phyloP scores from a whole-genome alignment of 2,329 filamentous ascomycete genomes.

The Penicillium sp. region DNA sequence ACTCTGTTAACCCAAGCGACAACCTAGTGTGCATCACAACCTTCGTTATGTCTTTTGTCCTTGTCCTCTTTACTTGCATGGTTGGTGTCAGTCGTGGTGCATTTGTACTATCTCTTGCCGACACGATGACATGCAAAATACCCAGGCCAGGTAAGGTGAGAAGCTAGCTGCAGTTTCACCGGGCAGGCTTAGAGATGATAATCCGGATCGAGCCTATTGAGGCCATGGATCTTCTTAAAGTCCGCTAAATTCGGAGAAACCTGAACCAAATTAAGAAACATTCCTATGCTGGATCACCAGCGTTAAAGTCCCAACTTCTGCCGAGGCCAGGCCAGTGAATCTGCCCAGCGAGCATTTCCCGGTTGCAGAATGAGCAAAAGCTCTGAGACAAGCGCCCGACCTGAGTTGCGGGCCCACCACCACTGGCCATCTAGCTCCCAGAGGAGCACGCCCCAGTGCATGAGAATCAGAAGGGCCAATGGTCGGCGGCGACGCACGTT shows the following conservation, averaged over 20 bases:
- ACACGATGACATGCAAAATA: neutral
- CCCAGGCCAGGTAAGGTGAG: neutral
- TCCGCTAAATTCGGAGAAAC: neutral
- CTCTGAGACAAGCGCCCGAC: constrained; percentile 30
- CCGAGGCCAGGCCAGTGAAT: constrained; percentile 32
- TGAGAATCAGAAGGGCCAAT: constrained; percentile 33
- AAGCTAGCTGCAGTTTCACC: neutral
- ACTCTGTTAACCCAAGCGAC: neutral
- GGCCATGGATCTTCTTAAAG: neutral
- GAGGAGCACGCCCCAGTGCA: constrained; percentile 39
- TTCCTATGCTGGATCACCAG: neutral
- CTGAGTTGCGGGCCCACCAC: constrained; percentile 39
- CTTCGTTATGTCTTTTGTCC: neutral
- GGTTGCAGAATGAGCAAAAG: constrained; percentile 22
- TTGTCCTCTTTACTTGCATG: neutral
- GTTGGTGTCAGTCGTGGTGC: neutral
- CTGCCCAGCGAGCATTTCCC: constrained; percentile 25
- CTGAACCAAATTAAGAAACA: neutral
- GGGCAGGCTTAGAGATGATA: neutral
- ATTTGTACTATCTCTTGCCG: neutral
- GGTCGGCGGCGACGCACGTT: constrained; percentile 31
- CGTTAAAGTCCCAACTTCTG: constrained; percentile 29
- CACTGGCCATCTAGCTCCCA: constrained; percentile 31
- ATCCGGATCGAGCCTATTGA: neutral
- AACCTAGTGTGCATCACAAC: neutral